Evolutionary conservation across 163 green algal genomes (phyloP), one percentile per base, ranked within the genome.

Genomic region (Prototheca wickerhamii): DNA sequence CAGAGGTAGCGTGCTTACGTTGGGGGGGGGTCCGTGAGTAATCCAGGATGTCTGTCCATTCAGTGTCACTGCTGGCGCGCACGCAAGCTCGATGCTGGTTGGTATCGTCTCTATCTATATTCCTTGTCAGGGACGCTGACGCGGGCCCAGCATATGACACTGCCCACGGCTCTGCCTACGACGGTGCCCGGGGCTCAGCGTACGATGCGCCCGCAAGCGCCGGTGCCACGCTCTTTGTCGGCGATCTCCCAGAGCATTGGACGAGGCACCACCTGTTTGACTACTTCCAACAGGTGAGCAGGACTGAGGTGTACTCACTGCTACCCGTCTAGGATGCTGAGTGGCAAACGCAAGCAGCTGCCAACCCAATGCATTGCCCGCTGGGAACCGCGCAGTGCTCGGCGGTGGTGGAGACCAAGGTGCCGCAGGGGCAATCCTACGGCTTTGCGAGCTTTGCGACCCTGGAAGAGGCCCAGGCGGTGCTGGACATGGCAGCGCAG

Each of bases 151-250:
- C 10, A 15, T 10, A 15, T 49, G 40, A 10, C 40, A 49, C 12
- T 49, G 40, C 12, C 10, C 12, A 49, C 40, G 10, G 40, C 15
- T 10, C 12, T 23, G 12, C 40, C 12, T 10, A 49, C 15, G 40
- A 10, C 15, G 40, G 40, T 10, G 40, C 15, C 12, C 12, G 12
- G 40, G 10, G 10, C 40, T 49, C 40, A 15, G 10, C 40, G 40
- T 49, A 10, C 10, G 40, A 49, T 10, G 40, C 15, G 40, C 12
- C 12, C 40, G 40, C 10, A 49, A n/a, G n/a, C n/a, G n/a, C n/a
- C n/a, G 12, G 12, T 10, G 46, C 52, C 40, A 67, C 61, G 18
- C 63, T 82, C 53, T 82, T 82, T 76, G 67, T 78, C 31, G 72
- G 71, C 15, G 71, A 82, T 54, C 63, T 82, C 18, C 75, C 75